These are phyloP conservation scores for Erysiphe pulchra DNA, from an alignment of 2,329 filamentous ascomycete species.

Conservation along the genomic window DNA sequence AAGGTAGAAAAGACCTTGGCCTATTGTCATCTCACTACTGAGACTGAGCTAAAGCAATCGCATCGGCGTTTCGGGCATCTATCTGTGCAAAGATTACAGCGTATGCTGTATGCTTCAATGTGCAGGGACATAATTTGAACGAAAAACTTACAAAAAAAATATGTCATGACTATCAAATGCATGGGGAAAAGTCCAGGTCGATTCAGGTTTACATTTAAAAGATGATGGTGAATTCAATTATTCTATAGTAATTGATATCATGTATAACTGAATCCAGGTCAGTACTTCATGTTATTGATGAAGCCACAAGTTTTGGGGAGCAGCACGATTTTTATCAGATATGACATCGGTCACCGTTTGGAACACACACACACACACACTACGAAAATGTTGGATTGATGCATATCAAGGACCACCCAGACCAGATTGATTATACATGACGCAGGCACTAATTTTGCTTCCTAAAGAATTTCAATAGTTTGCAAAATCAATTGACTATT, in stretches of 20 bases:
- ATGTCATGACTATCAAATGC: background rate
- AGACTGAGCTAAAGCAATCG: background rate
- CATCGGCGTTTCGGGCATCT: background rate
- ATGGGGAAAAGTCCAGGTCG: background rate
- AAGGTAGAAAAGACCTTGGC: background rate
- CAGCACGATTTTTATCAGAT: conserved; percentile 1
- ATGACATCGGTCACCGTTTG: background rate
- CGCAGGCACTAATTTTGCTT: conserved; percentile 1
- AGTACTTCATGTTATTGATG: conserved; percentile 1
- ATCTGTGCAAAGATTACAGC: background rate
- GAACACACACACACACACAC: too few relatives aligned
- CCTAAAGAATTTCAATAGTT: too few relatives aligned
- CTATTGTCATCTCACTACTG: background rate
- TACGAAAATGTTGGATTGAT: conserved; percentile 1
- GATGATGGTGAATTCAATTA: conserved; percentile 1
- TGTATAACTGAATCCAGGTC: conserved; percentile 1
- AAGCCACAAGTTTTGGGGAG: conserved; percentile 1
- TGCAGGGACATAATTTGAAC: background rate
- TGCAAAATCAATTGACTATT: too few relatives aligned
- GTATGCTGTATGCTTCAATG: background rate
- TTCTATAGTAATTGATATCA: background rate
- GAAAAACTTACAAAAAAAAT: background rate
- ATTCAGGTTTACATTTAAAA: conserved; percentile 1
- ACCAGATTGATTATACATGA: background rate
- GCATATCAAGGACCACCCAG: conserved; percentile 1